A percentile compares a stretch with the other conserved stretches of the same genome.
These are phyloP conservation scores for Chalaropsis ovoidea DNA, from an alignment of 2,329 filamentous ascomycete genomes.

Conservation along the genomic window DNA sequence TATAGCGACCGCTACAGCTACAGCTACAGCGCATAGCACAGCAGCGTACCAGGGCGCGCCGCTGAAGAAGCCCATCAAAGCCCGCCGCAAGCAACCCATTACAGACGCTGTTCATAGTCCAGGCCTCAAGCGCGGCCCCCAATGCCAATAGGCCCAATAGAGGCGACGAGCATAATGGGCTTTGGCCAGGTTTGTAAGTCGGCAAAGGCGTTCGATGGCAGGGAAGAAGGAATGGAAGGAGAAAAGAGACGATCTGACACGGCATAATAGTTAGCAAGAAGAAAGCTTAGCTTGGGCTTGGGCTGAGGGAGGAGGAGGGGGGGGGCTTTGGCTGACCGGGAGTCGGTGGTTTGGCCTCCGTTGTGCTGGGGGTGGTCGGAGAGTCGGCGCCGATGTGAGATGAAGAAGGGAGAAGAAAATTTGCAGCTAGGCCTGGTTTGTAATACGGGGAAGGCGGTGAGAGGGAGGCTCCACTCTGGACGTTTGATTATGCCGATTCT, in stretches of 20 bases:
- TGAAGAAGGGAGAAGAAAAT: background rate
- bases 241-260: background rate
- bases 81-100: too few species aligned
- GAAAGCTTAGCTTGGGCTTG: too few species aligned
- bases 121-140: too few species aligned
- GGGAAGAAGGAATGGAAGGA: background rate
- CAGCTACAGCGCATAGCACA: too few species aligned
- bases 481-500: too few species aligned
- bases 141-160: too few species aligned
- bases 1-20: background rate
- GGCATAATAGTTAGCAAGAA: background rate
- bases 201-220: background rate
- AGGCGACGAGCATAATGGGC: too few species aligned
- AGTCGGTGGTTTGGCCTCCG: background rate
- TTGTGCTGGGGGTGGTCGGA: background rate
- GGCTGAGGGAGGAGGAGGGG: too few species aligned
- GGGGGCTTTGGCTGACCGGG: background rate
- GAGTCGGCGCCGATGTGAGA: background rate
- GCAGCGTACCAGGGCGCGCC: too few species aligned
- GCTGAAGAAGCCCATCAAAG: too few species aligned
- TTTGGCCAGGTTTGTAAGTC: background rate
- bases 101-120: too few species aligned
- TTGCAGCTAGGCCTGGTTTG: background rate
- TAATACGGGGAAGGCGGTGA: background rate
- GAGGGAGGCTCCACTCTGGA: background rate